Conservation (phyloP, 2,329 filamentous ascomycete species). For the Hypoxylon sp. region DNA sequence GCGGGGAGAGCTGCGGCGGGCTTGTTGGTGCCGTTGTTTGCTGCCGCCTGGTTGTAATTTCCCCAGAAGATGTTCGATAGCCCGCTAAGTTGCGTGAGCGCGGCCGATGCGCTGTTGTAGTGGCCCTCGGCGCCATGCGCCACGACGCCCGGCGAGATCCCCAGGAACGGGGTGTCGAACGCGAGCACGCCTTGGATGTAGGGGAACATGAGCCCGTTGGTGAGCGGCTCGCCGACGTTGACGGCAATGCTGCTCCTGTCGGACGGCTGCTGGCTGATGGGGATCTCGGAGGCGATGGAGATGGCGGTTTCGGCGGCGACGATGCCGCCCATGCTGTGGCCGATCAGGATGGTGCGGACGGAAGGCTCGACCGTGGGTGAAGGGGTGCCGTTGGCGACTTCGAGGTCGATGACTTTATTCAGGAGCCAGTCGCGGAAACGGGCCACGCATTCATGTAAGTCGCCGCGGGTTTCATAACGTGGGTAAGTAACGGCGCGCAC, state of each 20-base stretch:
- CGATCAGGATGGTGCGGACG: conserved; percentile 53
- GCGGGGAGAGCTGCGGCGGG: conserved; percentile 57
- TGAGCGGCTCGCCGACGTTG: conserved; percentile 54
- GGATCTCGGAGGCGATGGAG: conserved; percentile 72
- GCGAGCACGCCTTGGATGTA: conserved; percentile 91
- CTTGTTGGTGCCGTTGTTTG: conserved; percentile 50
- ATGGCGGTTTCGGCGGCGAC: conserved; percentile 92
- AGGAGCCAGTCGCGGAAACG: conserved; percentile 87
- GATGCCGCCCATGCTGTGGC: conserved; percentile 80
- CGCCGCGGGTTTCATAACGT: conserved; percentile 84
- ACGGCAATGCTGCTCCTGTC: conserved; percentile 51
- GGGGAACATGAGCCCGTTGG: conserved; percentile 86
- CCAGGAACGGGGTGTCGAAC: conserved; percentile 94
- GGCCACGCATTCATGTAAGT: conserved; percentile 78
- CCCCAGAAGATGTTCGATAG: conserved; percentile 75
- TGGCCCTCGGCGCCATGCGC: conserved; percentile 89
- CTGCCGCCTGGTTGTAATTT: conserved; percentile 54
- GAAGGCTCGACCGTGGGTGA: conserved; percentile 54
- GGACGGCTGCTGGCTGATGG: conserved; percentile 57
- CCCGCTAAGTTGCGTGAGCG: conserved; percentile 76
- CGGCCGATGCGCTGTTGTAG: conserved; percentile 80
- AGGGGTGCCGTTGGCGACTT: conserved; percentile 77
- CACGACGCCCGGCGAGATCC: conserved; percentile 85
- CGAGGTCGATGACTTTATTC: conserved; percentile 93
- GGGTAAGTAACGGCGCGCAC: conserved; percentile 81